A percentile compares a stretch with the other conserved stretches of the same genome.
phyloP scores from a whole-genome alignment of 169 alveolate genomes.

The Eimeria necatrix region DNA sequence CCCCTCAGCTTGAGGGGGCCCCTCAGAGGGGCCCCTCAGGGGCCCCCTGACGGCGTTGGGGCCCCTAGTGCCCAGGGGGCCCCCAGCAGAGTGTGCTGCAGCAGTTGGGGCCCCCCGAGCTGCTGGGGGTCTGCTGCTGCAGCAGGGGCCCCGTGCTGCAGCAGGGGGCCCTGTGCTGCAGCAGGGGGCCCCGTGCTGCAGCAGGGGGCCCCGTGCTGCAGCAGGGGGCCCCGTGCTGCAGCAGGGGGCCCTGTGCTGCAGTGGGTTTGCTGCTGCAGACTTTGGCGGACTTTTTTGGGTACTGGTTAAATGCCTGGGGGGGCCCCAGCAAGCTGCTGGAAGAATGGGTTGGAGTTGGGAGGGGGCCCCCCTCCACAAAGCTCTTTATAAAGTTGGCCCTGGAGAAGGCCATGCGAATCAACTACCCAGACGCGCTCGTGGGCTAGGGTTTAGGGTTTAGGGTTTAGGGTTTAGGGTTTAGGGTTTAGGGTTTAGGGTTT shows the following conservation, averaged over 20 bases:
- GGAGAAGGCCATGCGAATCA: constrained; percentile 66
- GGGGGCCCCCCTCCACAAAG: constrained; percentile 14
- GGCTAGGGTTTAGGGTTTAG: constrained; percentile 9
- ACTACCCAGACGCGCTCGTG: constrained; percentile 48
- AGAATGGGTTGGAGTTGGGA: constrained; percentile 46
- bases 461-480: constrained; percentile 42
- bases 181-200: too few species aligned
- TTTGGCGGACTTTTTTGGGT: constrained; percentile 63
- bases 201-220: too few species aligned
- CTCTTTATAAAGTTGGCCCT: constrained; percentile 21
- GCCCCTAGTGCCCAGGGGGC: too few species aligned
- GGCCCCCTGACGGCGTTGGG: too few species aligned
- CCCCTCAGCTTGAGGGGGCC: too few species aligned
- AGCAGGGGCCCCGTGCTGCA: too few species aligned
- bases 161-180: not conserved
- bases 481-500: constrained; percentile 17
- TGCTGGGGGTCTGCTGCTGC: too few species aligned
- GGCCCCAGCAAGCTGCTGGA: constrained; percentile 41
- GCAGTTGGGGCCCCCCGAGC: too few species aligned
- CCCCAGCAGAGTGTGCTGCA: too few species aligned
- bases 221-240: too few species aligned
- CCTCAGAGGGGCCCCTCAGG: too few species aligned
- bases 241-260: not conserved
- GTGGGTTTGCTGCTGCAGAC: constrained; percentile 12
- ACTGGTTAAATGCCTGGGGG: constrained; percentile 72